phyloP scores from a whole-genome alignment of 768 basidiomycete genomes.

The Macrolepiota fuliginosa region DNA sequence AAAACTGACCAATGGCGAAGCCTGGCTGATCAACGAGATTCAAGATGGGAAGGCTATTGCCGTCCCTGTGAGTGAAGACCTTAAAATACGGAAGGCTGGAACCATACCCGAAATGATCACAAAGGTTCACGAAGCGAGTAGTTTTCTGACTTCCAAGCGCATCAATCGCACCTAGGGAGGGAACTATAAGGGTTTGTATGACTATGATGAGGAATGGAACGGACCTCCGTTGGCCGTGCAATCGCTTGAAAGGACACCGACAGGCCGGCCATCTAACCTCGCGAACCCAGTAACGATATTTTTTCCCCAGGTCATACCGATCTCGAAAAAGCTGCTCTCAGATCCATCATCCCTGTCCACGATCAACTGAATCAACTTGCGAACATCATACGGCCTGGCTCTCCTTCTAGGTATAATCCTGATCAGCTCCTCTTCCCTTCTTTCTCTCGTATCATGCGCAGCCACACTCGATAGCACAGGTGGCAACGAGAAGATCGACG shows the following conservation, averaged over 20 bases:
- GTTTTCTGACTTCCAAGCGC: slow-evolving; percentile 38
- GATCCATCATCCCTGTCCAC: slow-evolving; percentile 25
- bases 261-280: slow-evolving; percentile 30
- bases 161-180: slow-evolving; percentile 32
- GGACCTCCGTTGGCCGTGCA: slow-evolving; percentile 36
- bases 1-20: slow-evolving; percentile 32
- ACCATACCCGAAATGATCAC: slow-evolving; percentile 37
- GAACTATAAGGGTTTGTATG: not conserved
- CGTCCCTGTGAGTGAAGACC: not conserved
- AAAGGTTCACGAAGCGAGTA: slow-evolving; percentile 35
- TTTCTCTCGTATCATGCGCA: slow-evolving; percentile 21
- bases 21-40: slow-evolving; percentile 42
- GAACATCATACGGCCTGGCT: slow-evolving; percentile 33
- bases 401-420: slow-evolving; percentile 35
- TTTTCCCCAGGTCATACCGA: slow-evolving; percentile 34
- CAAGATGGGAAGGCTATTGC: slow-evolving; percentile 30
- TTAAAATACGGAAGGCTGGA: not conserved
- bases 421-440: slow-evolving; percentile 33
- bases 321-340: slow-evolving; percentile 32
- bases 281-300: slow-evolving; percentile 39
- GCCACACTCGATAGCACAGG: slow-evolving; percentile 19
- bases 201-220: not conserved
- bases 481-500: slow-evolving; percentile 34
- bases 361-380: slow-evolving; percentile 30
- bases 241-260: slow-evolving; percentile 36